Conservation (phyloP, 495 filamentous ascomycete genomes). For the Bathelium albidoporum region DNA sequence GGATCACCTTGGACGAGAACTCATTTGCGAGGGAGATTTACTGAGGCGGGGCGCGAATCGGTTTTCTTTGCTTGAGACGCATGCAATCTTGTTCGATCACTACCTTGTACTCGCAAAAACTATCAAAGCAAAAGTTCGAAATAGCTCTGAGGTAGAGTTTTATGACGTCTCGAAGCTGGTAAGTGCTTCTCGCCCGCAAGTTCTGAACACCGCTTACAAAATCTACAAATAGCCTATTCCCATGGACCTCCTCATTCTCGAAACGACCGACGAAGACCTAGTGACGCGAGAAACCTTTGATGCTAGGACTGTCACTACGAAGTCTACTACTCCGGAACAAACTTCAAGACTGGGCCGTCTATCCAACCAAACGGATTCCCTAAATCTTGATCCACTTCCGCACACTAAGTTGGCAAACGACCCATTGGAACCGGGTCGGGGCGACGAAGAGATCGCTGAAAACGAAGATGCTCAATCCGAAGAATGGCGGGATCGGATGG, state of each 20-base stretch:
- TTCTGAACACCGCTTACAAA: background rate
- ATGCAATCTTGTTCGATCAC: conserved; percentile 90
- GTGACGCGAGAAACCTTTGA: conserved; percentile 75
- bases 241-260: conserved; percentile 88
- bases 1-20: conserved; percentile 79
- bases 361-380: conserved; percentile 38
- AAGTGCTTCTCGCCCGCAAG: conserved; percentile 23
- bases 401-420: no score
- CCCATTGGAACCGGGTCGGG: conserved; percentile 45
- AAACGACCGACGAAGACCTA: conserved; percentile 83
- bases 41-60: conserved; percentile 77
- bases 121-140: conserved; percentile 53
- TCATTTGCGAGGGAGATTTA: conserved; percentile 82
- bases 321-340: conserved; percentile 33
- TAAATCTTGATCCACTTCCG: no score
- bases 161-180: conserved; percentile 93
- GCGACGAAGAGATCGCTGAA: no score
- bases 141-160: conserved; percentile 64
- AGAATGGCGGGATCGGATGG: conserved; percentile 43
- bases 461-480: no score
- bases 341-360: conserved; percentile 39
- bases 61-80: conserved; percentile 84
- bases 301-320: conserved; percentile 49
- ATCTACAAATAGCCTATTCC: conserved; percentile 60
- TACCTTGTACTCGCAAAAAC: conserved; percentile 89